These are phyloP conservation scores for Fusarium sp. DNA, from an alignment of 2,329 filamentous ascomycete genomes.

Conservation along the genomic window DNA sequence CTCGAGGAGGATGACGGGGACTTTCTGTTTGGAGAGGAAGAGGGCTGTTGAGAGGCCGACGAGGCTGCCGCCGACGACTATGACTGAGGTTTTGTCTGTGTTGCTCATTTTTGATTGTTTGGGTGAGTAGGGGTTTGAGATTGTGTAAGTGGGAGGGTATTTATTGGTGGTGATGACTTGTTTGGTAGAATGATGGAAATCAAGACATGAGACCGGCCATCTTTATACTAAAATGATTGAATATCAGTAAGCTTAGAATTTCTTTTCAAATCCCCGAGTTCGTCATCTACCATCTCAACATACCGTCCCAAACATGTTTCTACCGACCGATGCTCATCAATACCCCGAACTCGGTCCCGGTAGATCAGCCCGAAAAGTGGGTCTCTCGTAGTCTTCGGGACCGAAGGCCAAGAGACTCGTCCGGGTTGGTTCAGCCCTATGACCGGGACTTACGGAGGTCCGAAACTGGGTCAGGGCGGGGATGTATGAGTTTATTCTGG, in stretches of 20 bases:
- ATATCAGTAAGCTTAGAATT: background rate
- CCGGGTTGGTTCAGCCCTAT: background rate
- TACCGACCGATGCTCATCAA: background rate
- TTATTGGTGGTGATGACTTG: background rate
- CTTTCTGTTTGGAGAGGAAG: conserved; percentile 45
- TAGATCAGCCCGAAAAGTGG: background rate
- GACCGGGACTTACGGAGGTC: background rate
- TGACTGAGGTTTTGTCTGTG: conserved; percentile 36
- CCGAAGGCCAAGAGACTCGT: background rate
- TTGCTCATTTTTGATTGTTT: background rate
- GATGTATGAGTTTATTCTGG: background rate
- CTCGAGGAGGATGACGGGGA: conserved; percentile 51
- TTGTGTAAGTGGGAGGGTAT: background rate
- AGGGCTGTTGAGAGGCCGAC: conserved; percentile 53
- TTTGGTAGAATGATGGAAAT: background rate
- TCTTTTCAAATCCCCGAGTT: background rate
- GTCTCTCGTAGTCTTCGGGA: background rate
- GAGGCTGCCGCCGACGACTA: conserved; percentile 53
- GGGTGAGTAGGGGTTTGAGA: background rate
- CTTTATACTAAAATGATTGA: background rate
- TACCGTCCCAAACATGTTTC: background rate
- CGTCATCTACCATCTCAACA: background rate
- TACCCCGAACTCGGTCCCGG: background rate
- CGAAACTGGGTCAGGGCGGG: background rate
- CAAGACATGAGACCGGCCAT: background rate